phyloP scores from a whole-genome alignment of 1,284 basidiomycete species.

The Cryptococcus depauperatus region DNA sequence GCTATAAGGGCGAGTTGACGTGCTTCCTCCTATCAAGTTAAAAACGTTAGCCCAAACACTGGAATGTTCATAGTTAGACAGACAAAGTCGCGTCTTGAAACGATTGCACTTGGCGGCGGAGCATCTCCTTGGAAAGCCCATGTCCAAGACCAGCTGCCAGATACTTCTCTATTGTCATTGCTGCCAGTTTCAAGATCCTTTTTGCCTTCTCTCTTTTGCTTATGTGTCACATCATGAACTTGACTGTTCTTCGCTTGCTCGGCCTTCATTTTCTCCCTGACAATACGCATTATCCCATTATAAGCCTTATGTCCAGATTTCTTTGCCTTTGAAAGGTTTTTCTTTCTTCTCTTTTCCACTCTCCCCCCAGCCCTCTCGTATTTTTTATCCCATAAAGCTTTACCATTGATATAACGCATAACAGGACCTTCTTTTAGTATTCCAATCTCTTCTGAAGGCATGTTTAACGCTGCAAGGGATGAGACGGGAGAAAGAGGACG shows the following conservation, averaged over 20 bases:
- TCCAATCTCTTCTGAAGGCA: conserved; percentile 55
- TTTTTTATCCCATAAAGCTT: conserved; percentile 42
- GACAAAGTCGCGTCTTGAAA: conserved; percentile 41
- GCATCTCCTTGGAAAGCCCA: conserved; percentile 45
- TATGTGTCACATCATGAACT: conserved; percentile 7
- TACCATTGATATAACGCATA: conserved; percentile 43
- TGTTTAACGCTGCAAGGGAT: conserved; percentile 58
- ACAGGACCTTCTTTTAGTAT: conserved; percentile 48
- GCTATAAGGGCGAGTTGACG: conserved; percentile 40
- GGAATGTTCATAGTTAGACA: conserved; percentile 12
- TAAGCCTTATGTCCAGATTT: conserved; percentile 26
- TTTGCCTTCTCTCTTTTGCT: neutral
- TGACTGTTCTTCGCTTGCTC: conserved; percentile 3
- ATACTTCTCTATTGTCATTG: conserved; percentile 8
- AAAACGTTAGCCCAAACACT: too few species aligned
- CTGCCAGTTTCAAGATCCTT: conserved; percentile 8
- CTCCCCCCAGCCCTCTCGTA: conserved; percentile 29
- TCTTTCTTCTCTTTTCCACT: conserved; percentile 35
- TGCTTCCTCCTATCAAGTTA: conserved; percentile 35
- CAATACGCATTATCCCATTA: conserved; percentile 1
- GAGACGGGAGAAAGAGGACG: conserved; percentile 66
- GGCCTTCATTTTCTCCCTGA: conserved; percentile 13
- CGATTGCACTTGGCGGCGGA: conserved; percentile 44
- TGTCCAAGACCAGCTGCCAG: conserved; percentile 34
- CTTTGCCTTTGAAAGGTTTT: conserved; percentile 35